Evolutionary conservation across 2,329 filamentous ascomycete species (phyloP).

Genomic region (Coniosporium tulheliwenetii): DNA sequence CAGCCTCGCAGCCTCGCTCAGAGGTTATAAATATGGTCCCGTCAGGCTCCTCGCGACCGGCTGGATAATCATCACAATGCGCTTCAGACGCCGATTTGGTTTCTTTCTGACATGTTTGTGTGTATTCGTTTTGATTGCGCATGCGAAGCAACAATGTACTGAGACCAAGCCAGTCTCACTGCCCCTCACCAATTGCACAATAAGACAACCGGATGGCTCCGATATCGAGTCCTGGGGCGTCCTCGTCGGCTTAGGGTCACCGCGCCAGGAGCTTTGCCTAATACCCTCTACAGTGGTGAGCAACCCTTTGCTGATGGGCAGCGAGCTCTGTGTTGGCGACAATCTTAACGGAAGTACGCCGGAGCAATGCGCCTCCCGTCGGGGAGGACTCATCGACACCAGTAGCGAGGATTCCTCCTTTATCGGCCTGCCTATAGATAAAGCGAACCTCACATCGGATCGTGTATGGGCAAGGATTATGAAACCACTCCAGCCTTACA

Average conservation of each 20-base stretch:
- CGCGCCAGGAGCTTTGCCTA: background rate
- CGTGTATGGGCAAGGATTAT: background rate
- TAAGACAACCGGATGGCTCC: background rate
- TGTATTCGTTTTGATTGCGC: too few species aligned
- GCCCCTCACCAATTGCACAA: background rate
- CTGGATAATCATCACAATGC: too few species aligned
- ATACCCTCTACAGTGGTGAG: background rate
- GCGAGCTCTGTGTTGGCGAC: background rate
- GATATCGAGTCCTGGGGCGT: background rate
- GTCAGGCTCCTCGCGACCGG: too few species aligned
- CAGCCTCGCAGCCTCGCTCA: too few species aligned
- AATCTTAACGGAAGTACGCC: background rate
- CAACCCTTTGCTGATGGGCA: background rate
- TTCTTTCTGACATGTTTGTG: too few species aligned
- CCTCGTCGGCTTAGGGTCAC: background rate
- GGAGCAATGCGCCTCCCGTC: background rate
- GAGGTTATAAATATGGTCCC: too few species aligned
- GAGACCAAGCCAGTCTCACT: background rate
- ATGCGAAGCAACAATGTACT: too few species aligned
- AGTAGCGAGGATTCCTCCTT: background rate
- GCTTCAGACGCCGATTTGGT: too few species aligned
- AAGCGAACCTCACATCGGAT: background rate
- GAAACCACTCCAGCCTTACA: background rate
- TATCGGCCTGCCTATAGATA: background rate
- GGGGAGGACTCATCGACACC: background rate